phyloP scores from a whole-genome alignment of 1,139 yeast genomes.

The Zygosaccharomyces pseudobailii region DNA sequence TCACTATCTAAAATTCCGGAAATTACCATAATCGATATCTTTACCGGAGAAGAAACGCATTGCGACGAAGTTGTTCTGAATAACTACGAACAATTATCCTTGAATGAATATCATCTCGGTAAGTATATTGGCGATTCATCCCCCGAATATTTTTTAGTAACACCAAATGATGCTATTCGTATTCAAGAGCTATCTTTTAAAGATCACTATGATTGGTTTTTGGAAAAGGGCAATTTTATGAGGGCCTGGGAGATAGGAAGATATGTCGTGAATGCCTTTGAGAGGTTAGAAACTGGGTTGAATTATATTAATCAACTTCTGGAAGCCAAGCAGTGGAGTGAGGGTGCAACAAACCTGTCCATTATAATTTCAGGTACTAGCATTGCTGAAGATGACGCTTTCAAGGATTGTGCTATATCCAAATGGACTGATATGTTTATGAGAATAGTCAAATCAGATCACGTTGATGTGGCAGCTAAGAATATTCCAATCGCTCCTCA shows the following conservation, averaged over 20 bases:
- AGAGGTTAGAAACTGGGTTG: slow-evolving; percentile 58
- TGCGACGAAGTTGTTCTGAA: slow-evolving; percentile 76
- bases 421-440: slow-evolving; percentile 70
- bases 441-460: slow-evolving; percentile 48
- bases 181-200: slow-evolving; percentile 63
- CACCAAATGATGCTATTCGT: slow-evolving; percentile 77
- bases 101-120: slow-evolving; percentile 73
- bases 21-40: slow-evolving; percentile 58
- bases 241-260: slow-evolving; percentile 78
- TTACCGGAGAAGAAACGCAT: slow-evolving; percentile 69
- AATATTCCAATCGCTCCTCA: slow-evolving; percentile 47
- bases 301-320: slow-evolving; percentile 57
- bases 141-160: slow-evolving; percentile 58
- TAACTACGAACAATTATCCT: slow-evolving; percentile 56
- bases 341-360: slow-evolving; percentile 47
- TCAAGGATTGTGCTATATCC: slow-evolving; percentile 35
- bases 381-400: slow-evolving; percentile 35
- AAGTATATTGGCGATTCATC: slow-evolving; percentile 39
- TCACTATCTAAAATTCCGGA: slow-evolving; percentile 49
- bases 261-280: slow-evolving; percentile 46
- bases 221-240: slow-evolving; percentile 47
- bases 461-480: slow-evolving; percentile 46
- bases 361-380: slow-evolving; percentile 21
- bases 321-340: slow-evolving; percentile 49
- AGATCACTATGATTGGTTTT: slow-evolving; percentile 73